phyloP scores from a whole-genome alignment of 176 grass and related monocot genomes.

The Avena eriantha region DNA sequence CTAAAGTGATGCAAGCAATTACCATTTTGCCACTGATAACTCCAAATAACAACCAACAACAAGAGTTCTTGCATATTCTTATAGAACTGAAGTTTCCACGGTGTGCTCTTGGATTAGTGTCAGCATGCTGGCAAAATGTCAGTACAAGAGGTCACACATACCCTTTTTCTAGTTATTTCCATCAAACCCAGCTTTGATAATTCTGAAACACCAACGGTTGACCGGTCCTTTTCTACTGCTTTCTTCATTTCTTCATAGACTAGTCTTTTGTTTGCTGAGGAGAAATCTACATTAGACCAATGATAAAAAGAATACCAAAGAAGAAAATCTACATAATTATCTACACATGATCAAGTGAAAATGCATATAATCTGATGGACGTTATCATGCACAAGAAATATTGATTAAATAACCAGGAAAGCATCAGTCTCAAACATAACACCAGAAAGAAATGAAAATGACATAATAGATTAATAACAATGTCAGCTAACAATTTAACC shows the following conservation, averaged over 20 bases:
- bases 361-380: not conserved
- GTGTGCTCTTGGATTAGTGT: not conserved
- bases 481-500: constrained; percentile 25
- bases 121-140: constrained; percentile 11
- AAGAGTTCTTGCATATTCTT: constrained; percentile 28
- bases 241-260: constrained; percentile 94
- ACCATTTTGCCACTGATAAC: constrained; percentile 17
- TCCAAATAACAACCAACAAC: constrained; percentile 29
- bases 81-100: constrained; percentile 17
- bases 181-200: constrained; percentile 91
- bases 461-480: constrained; percentile 21
- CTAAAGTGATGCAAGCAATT: not conserved
- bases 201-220: constrained; percentile 86
- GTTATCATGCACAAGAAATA: constrained; percentile 8
- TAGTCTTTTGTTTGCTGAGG: constrained; percentile 79
- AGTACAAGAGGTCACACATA: constrained; percentile 42
- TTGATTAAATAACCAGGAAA: not conserved
- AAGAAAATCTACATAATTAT: not conserved
- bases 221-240: constrained; percentile 85
- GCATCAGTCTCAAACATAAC: constrained; percentile 12
- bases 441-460: constrained; percentile 27
- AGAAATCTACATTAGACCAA: constrained; percentile 43
- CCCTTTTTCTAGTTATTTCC: constrained; percentile 97
- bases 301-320: constrained; percentile 19
- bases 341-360: not conserved